Percentiles rank a stretch among this genome's conserved stretches.
phyloP scores from a whole-genome alignment of 1,139 yeast species.

The Blastobotrys malaysiensis region DNA sequence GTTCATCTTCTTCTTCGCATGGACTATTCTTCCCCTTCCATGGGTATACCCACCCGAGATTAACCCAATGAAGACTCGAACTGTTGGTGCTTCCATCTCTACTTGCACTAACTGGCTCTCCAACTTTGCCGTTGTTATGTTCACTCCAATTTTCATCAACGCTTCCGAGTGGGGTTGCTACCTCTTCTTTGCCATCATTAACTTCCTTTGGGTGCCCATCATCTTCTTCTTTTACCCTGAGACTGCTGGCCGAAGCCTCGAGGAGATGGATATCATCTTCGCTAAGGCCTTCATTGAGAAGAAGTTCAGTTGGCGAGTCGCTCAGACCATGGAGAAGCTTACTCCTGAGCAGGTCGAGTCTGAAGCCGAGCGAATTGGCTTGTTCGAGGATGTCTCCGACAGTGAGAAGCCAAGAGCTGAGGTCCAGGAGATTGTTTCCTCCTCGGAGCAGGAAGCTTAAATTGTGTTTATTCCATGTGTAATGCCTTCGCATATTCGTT shows the following conservation, averaged over 20 bases:
- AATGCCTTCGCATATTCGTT: background rate
- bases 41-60: slow-evolving; percentile 35
- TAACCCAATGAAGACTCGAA: slow-evolving; percentile 53
- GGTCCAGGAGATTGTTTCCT: slow-evolving; percentile 1
- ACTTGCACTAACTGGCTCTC: slow-evolving; percentile 52
- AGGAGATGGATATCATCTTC: slow-evolving; percentile 58
- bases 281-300: slow-evolving; percentile 31
- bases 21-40: slow-evolving; percentile 49
- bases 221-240: slow-evolving; percentile 67
- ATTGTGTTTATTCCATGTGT: background rate
- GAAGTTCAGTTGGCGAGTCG: slow-evolving; percentile 27
- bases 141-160: slow-evolving; percentile 47
- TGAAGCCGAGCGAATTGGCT: slow-evolving; percentile 29
- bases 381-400: slow-evolving; percentile 16
- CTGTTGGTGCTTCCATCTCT: slow-evolving; percentile 47
- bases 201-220: slow-evolving; percentile 59
- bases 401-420: slow-evolving; percentile 1
- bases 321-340: slow-evolving; percentile 27
- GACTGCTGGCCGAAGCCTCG: slow-evolving; percentile 57
- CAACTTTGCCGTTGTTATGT: slow-evolving; percentile 50
- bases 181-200: slow-evolving; percentile 40
- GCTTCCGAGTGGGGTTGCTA: slow-evolving; percentile 44
- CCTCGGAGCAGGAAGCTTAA: background rate
- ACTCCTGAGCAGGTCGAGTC: slow-evolving; percentile 24
- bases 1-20: slow-evolving; percentile 52